Base-by-base conservation (phyloP, 83 land plant species). In the Thuja plicata region DNA sequence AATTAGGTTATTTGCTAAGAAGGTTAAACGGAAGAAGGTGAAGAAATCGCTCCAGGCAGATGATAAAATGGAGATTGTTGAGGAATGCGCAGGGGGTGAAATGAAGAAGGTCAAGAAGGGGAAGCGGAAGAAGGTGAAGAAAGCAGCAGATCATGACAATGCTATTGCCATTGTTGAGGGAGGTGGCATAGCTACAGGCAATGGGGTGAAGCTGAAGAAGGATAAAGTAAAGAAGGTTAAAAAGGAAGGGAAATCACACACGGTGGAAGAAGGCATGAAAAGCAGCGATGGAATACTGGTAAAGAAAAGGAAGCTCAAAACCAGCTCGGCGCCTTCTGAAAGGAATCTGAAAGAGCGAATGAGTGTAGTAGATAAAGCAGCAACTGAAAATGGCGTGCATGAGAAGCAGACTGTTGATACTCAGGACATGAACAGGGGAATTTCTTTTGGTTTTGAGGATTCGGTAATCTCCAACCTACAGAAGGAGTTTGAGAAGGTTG, bases 381-480 rank as follows among this genome's bases (percentile, higher is more conserved):
- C 30, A 35, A 48, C 19, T 13, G 57, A 15, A 30, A 32, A 84
- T 84, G 60, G 37, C 50, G 86, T 15, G 35, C 52, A 84, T 48
- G 30, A 84, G 34, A 37, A 84, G 6, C 57, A 84, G 32, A 84
- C 19, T 50, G n/a, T n/a, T n/a, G 55, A 17, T n/a, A 6, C 21
- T 4, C 12, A 12, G 17, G 57, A 84, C n/a, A 4, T 13, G 16
- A 81, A 43, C 43, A 19, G 15, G 10, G 55, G 16, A 30, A 60
- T 3, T 50, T 50, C 54, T 2, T 46, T 84, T 30, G 60, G 17
- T 16, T 45, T 89, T 54, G 90, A 91, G 85, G 94, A 96, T 70
- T 60, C 94, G 27, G 91, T 94, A 57, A 90, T 96, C 19, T 93
- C 96, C 13, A 95, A 95, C 86, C 92, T 95, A 1, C 96, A 92